Conservation (phyloP, 1,284 basidiomycete genomes). For the Tilletia indica region DNA sequence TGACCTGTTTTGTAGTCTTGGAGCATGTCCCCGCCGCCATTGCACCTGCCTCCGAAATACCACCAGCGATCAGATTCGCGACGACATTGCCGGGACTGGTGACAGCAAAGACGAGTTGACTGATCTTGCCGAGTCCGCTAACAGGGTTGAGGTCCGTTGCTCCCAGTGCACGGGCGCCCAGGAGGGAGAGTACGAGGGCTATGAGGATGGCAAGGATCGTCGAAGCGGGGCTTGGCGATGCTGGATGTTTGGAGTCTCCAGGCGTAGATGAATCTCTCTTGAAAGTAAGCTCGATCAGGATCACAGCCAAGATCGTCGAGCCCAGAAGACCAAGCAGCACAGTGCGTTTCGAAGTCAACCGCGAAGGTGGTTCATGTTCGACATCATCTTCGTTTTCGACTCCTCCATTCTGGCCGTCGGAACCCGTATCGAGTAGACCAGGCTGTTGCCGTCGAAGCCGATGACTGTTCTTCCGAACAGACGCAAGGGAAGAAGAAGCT, state of each 20-base stretch:
- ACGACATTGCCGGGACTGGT: constrained; percentile 82
- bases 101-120: constrained; percentile 88
- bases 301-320: constrained; percentile 71
- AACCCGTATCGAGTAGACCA: constrained; percentile 22
- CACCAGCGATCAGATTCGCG: constrained; percentile 92
- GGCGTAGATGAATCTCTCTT: constrained; percentile 59
- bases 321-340: constrained; percentile 68
- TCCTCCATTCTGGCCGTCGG: constrained; percentile 36
- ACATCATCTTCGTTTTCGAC: constrained; percentile 57
- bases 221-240: constrained; percentile 83
- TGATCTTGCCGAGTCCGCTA: constrained; percentile 89
- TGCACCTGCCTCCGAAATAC: constrained; percentile 91
- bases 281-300: constrained; percentile 82
- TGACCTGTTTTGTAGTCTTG: constrained; percentile 96
- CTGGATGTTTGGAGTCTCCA: neutral
- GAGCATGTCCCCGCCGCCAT: constrained; percentile 96
- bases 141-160: constrained; percentile 59
- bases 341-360: constrained; percentile 78
- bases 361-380: constrained; percentile 74
- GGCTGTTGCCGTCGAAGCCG: constrained; percentile 17
- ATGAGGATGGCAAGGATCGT: constrained; percentile 79
- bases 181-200: constrained; percentile 77
- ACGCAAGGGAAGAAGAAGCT: neutral
- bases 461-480: neutral
- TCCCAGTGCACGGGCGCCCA: constrained; percentile 61